Conservation (phyloP, 371 early-diverging fungal species). For the Haplosporangium sp. region DNA sequence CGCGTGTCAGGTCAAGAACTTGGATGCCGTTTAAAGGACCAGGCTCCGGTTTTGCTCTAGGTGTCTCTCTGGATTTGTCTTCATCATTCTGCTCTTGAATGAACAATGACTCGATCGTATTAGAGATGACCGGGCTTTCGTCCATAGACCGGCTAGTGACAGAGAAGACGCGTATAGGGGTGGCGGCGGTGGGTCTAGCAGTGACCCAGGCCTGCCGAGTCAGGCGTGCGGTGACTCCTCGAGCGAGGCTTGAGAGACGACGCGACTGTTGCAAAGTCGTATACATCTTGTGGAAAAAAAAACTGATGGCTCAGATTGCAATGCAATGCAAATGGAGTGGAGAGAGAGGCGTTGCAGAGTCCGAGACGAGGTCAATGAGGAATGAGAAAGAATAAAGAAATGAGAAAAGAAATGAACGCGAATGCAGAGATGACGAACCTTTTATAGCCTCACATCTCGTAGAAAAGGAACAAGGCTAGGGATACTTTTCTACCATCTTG, state of each 20-base stretch:
- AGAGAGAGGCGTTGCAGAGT: not conserved
- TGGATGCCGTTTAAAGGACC: constrained; percentile 80
- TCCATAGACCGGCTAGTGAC: constrained; percentile 1
- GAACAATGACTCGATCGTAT: constrained; percentile 21
- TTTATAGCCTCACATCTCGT: constrained; percentile 9
- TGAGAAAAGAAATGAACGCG: constrained; percentile 4
- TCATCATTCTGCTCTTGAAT: constrained; percentile 6
- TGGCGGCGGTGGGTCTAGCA: not conserved
- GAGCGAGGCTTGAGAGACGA: constrained; percentile 4
- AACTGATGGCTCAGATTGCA: not conserved
- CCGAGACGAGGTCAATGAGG: constrained; percentile 1
- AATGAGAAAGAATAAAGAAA: constrained; percentile 2
- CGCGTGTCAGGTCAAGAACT: constrained; percentile 86
- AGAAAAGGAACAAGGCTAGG: too few relatives aligned
- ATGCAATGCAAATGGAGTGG: not conserved
- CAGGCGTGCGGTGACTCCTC: not conserved
- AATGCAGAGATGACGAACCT: not conserved
- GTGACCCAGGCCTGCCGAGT: not conserved
- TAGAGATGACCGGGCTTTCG: not conserved
- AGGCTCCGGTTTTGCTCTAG: constrained; percentile 13
- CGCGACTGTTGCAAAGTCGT: constrained; percentile 21
- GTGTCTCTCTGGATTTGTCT: not conserved
- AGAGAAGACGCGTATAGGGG: constrained; percentile 14
- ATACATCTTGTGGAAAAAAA: not conserved
- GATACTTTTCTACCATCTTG: not conserved